Conservation (phyloP, 345 rosid species). For the Citrus sinensis region DNA sequence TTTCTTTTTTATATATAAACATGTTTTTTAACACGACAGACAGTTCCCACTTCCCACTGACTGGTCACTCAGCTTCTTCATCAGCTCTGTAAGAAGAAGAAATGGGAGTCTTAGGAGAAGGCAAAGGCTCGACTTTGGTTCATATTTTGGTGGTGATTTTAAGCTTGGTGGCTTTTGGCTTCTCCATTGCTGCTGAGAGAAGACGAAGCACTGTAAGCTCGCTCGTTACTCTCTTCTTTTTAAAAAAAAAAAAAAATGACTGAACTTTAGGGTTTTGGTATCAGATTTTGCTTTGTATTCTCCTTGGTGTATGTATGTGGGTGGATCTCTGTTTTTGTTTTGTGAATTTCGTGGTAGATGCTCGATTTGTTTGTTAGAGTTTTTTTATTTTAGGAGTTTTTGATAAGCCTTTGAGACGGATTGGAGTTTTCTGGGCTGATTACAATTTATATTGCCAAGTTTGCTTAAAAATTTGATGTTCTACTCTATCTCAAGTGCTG, state of each 20-base stretch:
- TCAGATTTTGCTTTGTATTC: not conserved
- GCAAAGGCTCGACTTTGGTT: constrained; percentile 65
- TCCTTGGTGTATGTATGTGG: not conserved
- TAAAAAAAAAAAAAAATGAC: not conserved
- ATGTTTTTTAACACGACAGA: not conserved
- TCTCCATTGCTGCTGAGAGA: constrained; percentile 93
- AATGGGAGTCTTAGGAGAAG: constrained; percentile 47
- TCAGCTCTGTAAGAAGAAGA: not conserved
- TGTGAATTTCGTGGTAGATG: not conserved
- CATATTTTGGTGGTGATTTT: constrained; percentile 68
- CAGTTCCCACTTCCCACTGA: not conserved
- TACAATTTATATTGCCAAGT: not conserved
- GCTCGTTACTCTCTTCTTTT: not conserved
- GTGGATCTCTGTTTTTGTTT: not conserved
- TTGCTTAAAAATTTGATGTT: not conserved
- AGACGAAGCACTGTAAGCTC: constrained; percentile 69
- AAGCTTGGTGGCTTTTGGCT: constrained; percentile 88
- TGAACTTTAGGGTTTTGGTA: not conserved
- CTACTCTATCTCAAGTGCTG: not conserved
- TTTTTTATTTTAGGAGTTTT: not conserved
- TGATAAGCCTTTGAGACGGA: not conserved
- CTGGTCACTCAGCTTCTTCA: not conserved
- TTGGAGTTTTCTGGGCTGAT: not conserved
- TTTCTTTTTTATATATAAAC: no score
- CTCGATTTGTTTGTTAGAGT: not conserved